Evolutionary conservation across 768 basidiomycete genomes (phyloP), one percentile per base, ranked within the genome.

Genomic region (Collybia nuda): DNA sequence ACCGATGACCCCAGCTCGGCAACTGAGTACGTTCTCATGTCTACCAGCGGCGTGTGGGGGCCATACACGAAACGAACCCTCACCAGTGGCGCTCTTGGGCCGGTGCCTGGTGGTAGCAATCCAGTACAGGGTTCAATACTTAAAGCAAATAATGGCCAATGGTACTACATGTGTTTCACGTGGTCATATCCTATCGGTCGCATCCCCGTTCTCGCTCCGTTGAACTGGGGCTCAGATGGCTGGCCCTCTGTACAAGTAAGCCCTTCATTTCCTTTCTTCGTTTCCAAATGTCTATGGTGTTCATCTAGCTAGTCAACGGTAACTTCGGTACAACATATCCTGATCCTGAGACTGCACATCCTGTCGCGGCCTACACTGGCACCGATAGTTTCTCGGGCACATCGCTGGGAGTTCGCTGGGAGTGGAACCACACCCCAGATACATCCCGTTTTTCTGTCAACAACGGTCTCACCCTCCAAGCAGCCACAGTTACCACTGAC

Each of bases 361-460:
- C 36, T 45, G 24, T 54, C 56, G 17, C 50, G 43, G 2, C 32
- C 14, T 32, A 32, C 14, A 44, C 42, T 2, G 56, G 52, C 21
- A 54, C 56, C 19, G 58, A 59, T 37, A 50, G 36, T 6, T 59
- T 59, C 48, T 32, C 32, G 2, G 32, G 32, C 12, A 59, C 50
- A 8, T 50, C 53, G 15, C 40, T 59, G n/a, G 43, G 52, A 12
- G 52, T 45, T 23, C 44, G 52, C 21, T 56, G 58, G 56, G 58
- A 59, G 40, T 59, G 58, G 58, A 56, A 59, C 46, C 58, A 59
- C 44, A 54, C 56, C 47, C 56, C 56, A 7, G 58, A 58, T 22
- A 55, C 42, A 19, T 40, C 54, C 24, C 54, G 54, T 36, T 59
- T 51, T 47, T 39, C 48, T 35, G 43, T 57, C 39, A 52, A 41